These are phyloP conservation scores for Alternaria gaisen DNA, from an alignment of 2,329 filamentous ascomycete species.

Conservation along the genomic window DNA sequence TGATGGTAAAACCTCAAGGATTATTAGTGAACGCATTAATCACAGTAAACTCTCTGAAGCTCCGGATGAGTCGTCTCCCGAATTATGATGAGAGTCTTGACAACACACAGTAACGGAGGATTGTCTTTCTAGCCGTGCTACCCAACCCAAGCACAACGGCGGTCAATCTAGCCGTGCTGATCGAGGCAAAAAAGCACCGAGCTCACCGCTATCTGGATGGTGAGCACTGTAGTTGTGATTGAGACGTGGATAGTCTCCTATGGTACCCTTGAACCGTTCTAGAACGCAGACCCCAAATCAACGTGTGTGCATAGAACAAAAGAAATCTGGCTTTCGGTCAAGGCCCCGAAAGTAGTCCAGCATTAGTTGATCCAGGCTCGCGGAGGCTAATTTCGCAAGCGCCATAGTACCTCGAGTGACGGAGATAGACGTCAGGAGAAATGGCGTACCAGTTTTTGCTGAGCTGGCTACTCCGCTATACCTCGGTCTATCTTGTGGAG, in stretches of 20 bases:
- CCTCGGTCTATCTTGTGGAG: conserved; percentile 1
- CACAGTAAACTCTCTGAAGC: neutral
- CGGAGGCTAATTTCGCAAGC: neutral
- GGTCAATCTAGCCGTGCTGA: neutral
- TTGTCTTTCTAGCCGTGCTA: neutral
- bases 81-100: neutral
- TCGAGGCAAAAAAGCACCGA: neutral
- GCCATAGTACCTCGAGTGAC: neutral
- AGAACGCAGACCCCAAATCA: neutral
- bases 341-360: neutral
- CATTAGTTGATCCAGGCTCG: neutral
- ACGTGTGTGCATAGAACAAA: conserved; percentile 1
- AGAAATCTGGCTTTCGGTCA: neutral
- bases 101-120: neutral
- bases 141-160: neutral
- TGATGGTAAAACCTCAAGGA: neutral
- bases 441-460: neutral
- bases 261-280: neutral
- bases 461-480: neutral
- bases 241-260: neutral
- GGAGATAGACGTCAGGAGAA: neutral
- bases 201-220: neutral
- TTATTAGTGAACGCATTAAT: neutral
- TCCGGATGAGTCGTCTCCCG: neutral
- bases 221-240: neutral